Evolutionary conservation across 2,329 filamentous ascomycete genomes (phyloP), one percentile per base, ranked within the genome.

Genomic region (Trichoderma breve): DNA sequence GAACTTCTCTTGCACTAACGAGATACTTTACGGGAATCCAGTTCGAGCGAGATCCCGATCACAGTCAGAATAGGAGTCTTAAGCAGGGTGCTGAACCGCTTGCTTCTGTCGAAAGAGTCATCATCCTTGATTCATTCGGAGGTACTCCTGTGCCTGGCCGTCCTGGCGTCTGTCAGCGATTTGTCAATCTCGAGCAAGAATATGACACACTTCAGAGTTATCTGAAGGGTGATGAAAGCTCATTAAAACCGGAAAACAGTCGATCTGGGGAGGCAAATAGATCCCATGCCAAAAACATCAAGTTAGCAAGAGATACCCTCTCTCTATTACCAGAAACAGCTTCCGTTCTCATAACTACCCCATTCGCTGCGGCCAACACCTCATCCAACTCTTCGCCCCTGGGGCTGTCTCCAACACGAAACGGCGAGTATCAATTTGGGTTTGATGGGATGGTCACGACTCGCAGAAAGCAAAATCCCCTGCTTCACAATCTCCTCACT

Each of bases 401-500:
- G 39, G 81, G 39, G 18, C 30, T 68, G 43, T 70, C 43, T 34
- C 71, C 74, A 76, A 66, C 74, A 71, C 67, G 71, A 71, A 73
- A 84, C 89, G 72, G 84, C 84, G 71, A 89, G 87, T 68, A 85
- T 87, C 80, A 83, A 87, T 81, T 79, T 74, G 81, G 81, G 1
- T 82, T 85, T 24, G 82, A 85, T 2, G 84, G 83, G 32, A 86
- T 86, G 73, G 87, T 89, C 3, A 85, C 84, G 26, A 89, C 87
- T 0, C 83, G 87, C 71, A 84, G 83, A 61, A 85, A 84, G 71
- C 86, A 88, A 77, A 99, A 99, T 77, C 94, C 95, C 0, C 85
- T 99, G 1, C 96, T 99, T 60, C 94, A 99, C 82, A 98, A 98
- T 77, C 89, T 99, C 1, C 87, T 99, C 11, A 99, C 96, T 2